Conservation (phyloP, 2,329 filamentous ascomycete species). For the Colletotrichum sp. region DNA sequence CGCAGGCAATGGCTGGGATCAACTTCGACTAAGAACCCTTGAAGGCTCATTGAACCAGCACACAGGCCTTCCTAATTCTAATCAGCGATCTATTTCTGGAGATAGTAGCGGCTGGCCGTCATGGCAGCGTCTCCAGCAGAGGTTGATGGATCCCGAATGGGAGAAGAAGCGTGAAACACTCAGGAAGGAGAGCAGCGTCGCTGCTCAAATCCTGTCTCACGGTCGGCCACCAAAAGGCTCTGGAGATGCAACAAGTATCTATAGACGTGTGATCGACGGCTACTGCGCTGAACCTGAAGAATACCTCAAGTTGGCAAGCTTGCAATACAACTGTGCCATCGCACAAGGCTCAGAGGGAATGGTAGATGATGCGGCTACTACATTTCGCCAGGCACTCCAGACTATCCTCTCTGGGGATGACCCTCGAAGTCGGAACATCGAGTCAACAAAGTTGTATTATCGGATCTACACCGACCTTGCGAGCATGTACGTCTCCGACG, state of each 20-base stretch:
- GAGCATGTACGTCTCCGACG: neutral
- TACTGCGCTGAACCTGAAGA: neutral
- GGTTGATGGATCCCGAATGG: neutral
- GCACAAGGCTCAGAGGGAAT: neutral
- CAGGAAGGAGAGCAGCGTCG: neutral
- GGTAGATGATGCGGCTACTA: neutral
- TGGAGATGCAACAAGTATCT: neutral
- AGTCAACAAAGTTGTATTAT: neutral
- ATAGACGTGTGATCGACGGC: neutral
- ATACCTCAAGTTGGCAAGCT: neutral
- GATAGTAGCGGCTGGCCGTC: neutral
- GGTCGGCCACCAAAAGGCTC: neutral
- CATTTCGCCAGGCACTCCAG: neutral
- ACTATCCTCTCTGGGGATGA: neutral
- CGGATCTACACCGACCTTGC: neutral
- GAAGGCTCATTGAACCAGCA: neutral
- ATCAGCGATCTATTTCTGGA: neutral
- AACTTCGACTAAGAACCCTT: neutral
- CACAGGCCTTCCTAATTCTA: neutral
- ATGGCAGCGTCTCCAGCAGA: neutral
- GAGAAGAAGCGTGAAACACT: neutral
- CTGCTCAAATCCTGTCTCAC: neutral
- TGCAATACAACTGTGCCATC: neutral
- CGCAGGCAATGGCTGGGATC: neutral
- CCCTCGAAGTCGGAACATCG: accelerated